These are phyloP conservation scores for Blumeria hordei DNA, from an alignment of 2,329 filamentous ascomycete genomes.

Conservation along the genomic window DNA sequence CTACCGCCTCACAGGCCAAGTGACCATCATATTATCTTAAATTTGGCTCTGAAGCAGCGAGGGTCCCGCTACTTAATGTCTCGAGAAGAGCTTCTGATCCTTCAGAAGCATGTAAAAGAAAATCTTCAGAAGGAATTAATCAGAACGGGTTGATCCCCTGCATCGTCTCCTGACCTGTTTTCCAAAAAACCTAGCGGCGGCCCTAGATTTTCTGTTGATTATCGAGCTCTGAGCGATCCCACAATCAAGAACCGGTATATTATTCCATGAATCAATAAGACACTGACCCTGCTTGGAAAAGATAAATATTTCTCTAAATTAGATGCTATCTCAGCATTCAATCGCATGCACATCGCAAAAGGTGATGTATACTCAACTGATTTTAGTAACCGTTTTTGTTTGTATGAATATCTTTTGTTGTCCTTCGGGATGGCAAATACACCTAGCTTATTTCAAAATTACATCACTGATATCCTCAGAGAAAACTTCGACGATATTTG, in stretches of 20 bases:
- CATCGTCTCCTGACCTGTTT: background rate
- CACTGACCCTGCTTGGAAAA: too few species aligned
- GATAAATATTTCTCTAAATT: conserved; percentile 1
- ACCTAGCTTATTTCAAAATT: background rate
- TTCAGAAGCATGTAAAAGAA: too few species aligned
- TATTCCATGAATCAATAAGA: conserved; percentile 2
- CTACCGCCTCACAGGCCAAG: background rate
- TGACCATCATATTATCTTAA: background rate
- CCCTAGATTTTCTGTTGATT: too few species aligned
- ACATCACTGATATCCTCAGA: conserved; percentile 2
- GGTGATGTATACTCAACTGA: background rate
- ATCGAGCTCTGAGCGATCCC: too few species aligned
- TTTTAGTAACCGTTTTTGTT: background rate
- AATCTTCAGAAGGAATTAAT: too few species aligned
- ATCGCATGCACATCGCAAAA: background rate
- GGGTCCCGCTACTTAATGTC: background rate
- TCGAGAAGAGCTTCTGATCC: too few species aligned
- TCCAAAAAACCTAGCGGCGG: too few species aligned
- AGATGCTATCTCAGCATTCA: background rate
- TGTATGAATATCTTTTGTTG: conserved; percentile 1
- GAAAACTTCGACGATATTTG: conserved; percentile 2
- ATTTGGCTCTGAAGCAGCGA: background rate
- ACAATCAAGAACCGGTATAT: too few species aligned
- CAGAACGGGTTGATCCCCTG: background rate
- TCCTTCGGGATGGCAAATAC: conserved; percentile 2